phyloP scores from a whole-genome alignment of 768 basidiomycete genomes.

The Hortiboletus campestris region DNA sequence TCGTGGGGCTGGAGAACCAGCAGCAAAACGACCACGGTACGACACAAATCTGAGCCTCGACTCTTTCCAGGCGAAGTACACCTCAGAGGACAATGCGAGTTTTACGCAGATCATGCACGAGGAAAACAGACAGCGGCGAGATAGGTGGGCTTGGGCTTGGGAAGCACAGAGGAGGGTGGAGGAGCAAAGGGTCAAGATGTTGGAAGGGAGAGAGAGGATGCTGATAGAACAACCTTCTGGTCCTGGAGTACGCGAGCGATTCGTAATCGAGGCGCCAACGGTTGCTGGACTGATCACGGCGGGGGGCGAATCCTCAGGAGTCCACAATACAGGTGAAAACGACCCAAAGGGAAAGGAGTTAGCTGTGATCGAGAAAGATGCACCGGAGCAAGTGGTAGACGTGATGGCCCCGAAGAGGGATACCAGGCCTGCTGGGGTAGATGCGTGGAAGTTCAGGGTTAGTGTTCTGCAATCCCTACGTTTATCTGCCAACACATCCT shows the following conservation, averaged over 20 bases:
- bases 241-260: conserved; percentile 65
- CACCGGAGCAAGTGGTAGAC: conserved; percentile 43
- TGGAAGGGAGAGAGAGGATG: conserved; percentile 67
- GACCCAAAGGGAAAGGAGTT: conserved; percentile 26
- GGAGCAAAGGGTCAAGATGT: conserved; percentile 57
- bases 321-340: conserved; percentile 15
- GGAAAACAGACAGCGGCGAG: conserved; percentile 80
- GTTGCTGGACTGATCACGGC: conserved; percentile 53
- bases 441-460: conserved; percentile 83
- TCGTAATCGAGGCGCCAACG: conserved; percentile 59
- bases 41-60: conserved; percentile 71
- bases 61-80: conserved; percentile 86
- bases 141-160: conserved; percentile 91
- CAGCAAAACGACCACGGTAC: conserved; percentile 56
- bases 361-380: conserved; percentile 19
- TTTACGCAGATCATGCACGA: conserved; percentile 90
- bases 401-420: conserved; percentile 83
- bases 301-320: conserved; percentile 16
- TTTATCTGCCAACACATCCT: background rate
- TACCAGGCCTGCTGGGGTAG: conserved; percentile 66
- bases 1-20: conserved; percentile 39
- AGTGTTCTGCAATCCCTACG: conserved; percentile 8
- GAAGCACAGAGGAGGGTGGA: conserved; percentile 85
- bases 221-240: conserved; percentile 65
- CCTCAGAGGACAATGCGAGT: conserved; percentile 96